Conservation (phyloP, 1,139 yeast species). For the Hemisphaericaspora lyxosophila region DNA sequence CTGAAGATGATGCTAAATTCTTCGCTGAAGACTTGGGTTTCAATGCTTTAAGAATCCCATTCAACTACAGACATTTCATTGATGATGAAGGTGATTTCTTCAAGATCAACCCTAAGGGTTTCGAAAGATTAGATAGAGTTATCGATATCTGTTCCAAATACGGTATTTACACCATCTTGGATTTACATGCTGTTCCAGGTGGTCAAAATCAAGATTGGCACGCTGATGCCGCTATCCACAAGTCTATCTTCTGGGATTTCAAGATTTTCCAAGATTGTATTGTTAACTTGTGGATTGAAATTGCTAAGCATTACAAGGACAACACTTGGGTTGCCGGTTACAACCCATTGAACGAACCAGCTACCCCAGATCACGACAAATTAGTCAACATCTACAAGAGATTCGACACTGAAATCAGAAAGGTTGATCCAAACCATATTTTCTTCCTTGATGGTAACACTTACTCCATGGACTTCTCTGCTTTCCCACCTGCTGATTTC, state of each 20-base stretch:
- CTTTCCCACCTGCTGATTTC: conserved; percentile 33
- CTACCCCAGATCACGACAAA: conserved; percentile 37
- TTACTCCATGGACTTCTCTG: conserved; percentile 47
- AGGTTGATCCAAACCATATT: conserved; percentile 44
- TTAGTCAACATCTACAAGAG: conserved; percentile 35
- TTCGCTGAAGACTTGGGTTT: conserved; percentile 36
- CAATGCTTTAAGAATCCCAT: conserved; percentile 46
- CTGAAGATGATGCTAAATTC: conserved; percentile 43
- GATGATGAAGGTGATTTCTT: conserved; percentile 42
- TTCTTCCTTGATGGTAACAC: conserved; percentile 48
- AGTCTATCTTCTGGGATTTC: conserved; percentile 47
- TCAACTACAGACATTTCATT: conserved; percentile 47
- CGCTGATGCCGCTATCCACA: conserved; percentile 41
- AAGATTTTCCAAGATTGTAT: conserved; percentile 43
- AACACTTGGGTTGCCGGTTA: conserved; percentile 50
- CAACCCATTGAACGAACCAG: conserved; percentile 50
- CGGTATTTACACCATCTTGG: conserved; percentile 44
- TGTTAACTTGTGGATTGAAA: conserved; percentile 39
- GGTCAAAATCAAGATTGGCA: conserved; percentile 55
- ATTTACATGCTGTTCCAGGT: conserved; percentile 47
- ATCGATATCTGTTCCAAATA: conserved; percentile 38
- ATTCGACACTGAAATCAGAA: conserved; percentile 34
- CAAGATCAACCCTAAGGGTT: conserved; percentile 39
- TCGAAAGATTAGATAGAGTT: conserved; percentile 38
- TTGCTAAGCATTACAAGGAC: conserved; percentile 41